A percentile compares a stretch with the other conserved stretches of the same genome.
These are phyloP conservation scores for Udeniomyces megalosporus DNA, from an alignment of 768 basidiomycete genomes.

Conservation along the genomic window DNA sequence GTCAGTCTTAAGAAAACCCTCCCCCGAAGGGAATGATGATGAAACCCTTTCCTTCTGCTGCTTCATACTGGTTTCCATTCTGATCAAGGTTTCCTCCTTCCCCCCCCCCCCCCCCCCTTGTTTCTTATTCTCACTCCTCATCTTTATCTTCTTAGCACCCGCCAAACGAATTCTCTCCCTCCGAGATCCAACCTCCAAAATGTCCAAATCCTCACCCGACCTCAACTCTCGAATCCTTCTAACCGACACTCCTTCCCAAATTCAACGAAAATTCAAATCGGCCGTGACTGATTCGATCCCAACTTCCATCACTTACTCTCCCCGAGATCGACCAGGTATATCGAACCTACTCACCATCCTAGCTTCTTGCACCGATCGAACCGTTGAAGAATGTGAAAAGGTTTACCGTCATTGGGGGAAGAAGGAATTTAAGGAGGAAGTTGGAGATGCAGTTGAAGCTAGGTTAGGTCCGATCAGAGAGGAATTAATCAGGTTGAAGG, in stretches of 20 bases:
- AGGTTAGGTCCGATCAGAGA: conserved; percentile 48
- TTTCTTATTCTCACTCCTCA: neutral
- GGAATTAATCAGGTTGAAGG: conserved; percentile 48
- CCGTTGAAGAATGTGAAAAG: conserved; percentile 31
- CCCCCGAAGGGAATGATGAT: too few relatives aligned
- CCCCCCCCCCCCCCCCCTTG: neutral
- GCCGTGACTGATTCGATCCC: conserved; percentile 70
- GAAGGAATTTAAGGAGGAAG: conserved; percentile 51
- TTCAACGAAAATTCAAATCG: conserved; percentile 51
- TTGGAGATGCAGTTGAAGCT: conserved; percentile 55
- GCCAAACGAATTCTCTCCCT: conserved; percentile 73
- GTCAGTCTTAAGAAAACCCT: conserved; percentile 35
- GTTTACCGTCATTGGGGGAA: conserved; percentile 25
- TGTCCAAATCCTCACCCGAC: conserved; percentile 86
- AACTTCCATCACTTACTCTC: conserved; percentile 60
- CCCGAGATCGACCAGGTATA: conserved; percentile 58
- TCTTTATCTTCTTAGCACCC: conserved; percentile 43
- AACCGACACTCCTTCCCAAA: conserved; percentile 50
- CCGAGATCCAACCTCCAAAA: conserved; percentile 67
- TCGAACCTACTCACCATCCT: conserved; percentile 68
- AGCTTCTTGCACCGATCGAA: conserved; percentile 41
- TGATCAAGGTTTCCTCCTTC: neutral
- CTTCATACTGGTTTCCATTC: neutral
- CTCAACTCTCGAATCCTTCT: conserved; percentile 66
- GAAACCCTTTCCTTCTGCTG: neutral